These are phyloP conservation scores for Chlamydomonas incerta DNA, from an alignment of 139 green algal genomes.

Conservation along the genomic window DNA sequence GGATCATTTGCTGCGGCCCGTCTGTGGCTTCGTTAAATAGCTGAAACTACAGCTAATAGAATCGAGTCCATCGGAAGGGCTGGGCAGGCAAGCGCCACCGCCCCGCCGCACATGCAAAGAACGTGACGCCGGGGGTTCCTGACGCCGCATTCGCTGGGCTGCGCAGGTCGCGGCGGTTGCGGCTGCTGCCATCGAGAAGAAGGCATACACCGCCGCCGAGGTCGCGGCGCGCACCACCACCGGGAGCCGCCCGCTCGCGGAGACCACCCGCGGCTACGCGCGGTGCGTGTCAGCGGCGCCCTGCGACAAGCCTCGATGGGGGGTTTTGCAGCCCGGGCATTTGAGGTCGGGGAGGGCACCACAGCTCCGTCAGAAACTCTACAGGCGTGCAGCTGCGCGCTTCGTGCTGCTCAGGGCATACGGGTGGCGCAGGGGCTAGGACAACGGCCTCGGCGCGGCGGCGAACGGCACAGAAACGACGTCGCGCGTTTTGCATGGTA, in stretches of 20 bases:
- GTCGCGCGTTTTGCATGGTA: too few relatives aligned
- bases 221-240: constrained; percentile 86
- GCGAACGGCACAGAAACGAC: neutral
- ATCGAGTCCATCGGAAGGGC: neutral
- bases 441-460: too few relatives aligned
- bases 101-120: too few relatives aligned
- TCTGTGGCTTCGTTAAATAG: neutral
- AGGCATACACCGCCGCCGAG: constrained; percentile 84
- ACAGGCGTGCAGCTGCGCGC: neutral
- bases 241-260: constrained; percentile 65
- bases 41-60: neutral
- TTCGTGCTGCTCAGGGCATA: neutral
- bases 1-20: neutral
- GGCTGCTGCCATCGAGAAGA: constrained; percentile 75
- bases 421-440: too few relatives aligned
- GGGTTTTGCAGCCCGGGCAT: constrained; percentile 52
- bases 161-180: constrained; percentile 29
- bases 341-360: too few relatives aligned
- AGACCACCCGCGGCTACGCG: constrained; percentile 64
- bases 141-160: too few relatives aligned
- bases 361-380: too few relatives aligned
- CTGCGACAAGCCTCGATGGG: neutral
- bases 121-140: too few relatives aligned
- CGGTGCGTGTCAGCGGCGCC: constrained; percentile 31
- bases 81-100: neutral